Base-by-base conservation (phyloP, 371 early-diverging fungal genomes). In the Mortierella sp. region DNA sequence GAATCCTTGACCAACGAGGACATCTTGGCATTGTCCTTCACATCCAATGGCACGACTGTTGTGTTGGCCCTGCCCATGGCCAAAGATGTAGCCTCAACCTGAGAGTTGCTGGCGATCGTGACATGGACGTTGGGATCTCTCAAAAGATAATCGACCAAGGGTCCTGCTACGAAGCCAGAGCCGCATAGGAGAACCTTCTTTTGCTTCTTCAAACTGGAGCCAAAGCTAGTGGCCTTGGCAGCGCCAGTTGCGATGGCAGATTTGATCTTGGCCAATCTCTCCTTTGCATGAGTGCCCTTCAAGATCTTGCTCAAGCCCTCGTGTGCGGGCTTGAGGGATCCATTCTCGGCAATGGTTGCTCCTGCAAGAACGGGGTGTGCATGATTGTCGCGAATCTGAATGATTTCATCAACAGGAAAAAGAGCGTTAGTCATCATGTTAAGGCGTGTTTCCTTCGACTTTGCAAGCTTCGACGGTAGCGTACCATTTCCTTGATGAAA, bases 131-230 rank as follows among this genome's bases (percentile, higher is more conserved):
- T 88, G 0, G 83, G 77, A 28, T 87, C 79, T 7, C 85, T 81
- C 6, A 85, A 68, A 31, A 98, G 82, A 71, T 94, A 95, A 37
- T 95, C 88, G 21, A 96, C 89, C 43, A 96, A 86, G 4, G 98
- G 98, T 27, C 87, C 92, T 29, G 96, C 92, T 6, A 97, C 98
- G 86, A 92, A 94, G 19, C 98, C 98, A 13, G 96, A 93, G 3
- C 98, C 98, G 29, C 96, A 88, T 25, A 98, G 70, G 84, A 51
- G 61, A 51, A 69, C 85, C 10, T 79, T 85, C 78, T 84, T 85
- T 51, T 80, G 78, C n/a, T n/a, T n/a, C 50, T 76, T 60, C 49
- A 50, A 54, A 43, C 34, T 34, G 2, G 58, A 37, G 7, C 67
- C 63, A 40, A 47, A 31, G 54, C 39, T 62, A 25, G 41, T 54